Base-by-base conservation (phyloP, 768 basidiomycete species). In the Hericium coralloides region DNA sequence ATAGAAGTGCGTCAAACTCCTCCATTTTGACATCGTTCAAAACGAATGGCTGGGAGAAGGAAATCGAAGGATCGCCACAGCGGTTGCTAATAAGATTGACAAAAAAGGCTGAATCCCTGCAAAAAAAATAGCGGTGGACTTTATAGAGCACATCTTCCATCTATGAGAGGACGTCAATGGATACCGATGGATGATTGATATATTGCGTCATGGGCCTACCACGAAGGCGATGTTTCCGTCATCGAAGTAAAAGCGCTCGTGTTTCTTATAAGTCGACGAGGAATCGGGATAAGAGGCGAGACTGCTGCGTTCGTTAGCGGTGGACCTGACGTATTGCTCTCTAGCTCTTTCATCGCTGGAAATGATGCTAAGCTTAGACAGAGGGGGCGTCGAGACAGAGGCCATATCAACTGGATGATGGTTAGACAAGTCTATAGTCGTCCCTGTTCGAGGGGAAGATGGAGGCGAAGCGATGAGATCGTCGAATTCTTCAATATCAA, bases 71-170 rank as follows among this genome's bases (percentile, higher is more conserved):
- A 14, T 23, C 25, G 12, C 31, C 15, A 0, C 22, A 4, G 1
- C 48, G 12, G 4, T 25, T 22, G 1, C 12, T 38, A 1, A 62
- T 23, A 0, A 38, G 53, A 1, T 38, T 31, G 20, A 55, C 20
- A 41, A 62, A 62, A 20, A 52, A 38, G 0, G 61, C 9, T 0
- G 61, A 62, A 23, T 62, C 59, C 3, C 59, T 53, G 0, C 25
- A 23, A 17, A 62, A 51, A 31, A 54, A 58, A 20, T 17, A 60
- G 0, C 51, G 37, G 18, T 62, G 61, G 0, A 60, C 53, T 0
- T 57, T 10, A 15, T 58, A 64, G 1, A 63, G n/a, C 18, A 52
- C 45, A 4, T 39, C 49, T 15, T 60, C 48, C 0, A 60, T 50
- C 61, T 63, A n/a, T n/a, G 18, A n/a, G 52, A 18, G 38, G 31